Base-by-base conservation (phyloP, 306 rosid species). In the Hippophae rhamnoides region DNA sequence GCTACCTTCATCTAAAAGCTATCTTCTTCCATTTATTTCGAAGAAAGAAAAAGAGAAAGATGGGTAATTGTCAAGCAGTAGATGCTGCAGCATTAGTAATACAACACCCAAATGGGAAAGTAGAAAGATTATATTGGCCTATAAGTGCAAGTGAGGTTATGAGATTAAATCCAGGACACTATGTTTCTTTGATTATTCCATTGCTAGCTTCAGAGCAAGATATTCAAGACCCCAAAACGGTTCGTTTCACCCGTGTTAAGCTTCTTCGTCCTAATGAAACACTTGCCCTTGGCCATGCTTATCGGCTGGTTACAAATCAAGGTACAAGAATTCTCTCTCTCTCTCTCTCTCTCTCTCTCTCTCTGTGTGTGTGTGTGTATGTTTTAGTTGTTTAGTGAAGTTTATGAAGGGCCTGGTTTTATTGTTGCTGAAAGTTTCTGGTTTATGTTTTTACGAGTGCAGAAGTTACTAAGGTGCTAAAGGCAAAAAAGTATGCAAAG, bases 31-130 rank as follows among this genome's bases (percentile, higher is more conserved):
- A 31, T 31, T 31, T 4, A 31, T 31, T 31, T 31, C 4, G 23
- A 31, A 9, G 56, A 26, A 43, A 54, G 31, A 41, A 31, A 13
- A 41, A 41, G 5, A 41, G 67, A 69, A 43, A 54, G 42, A 60
- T 93, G 99, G 99, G 99, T 58, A 93, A 93, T 60, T 93, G 99
- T 25, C 99, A 93, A 64, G 97, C 97, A 48, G 84, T 93, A 38
- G 99, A 93, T 62, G 95, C 95, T n/a, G 97, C 99, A 13, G 99
- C 95, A 9, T 85, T 93, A 41, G 99, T 89, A 73, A 86, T 93
- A 72, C 97, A 86, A 43, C 99, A 93, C 56, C 97, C 99, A 6
- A 58, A 72, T 79, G 99, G 99, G 73, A 86, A 74, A 83, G 77
- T 86, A 47, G 99, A 88, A 69, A 86, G 96, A 67, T 25, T 85